phyloP scores from a whole-genome alignment of 2,329 filamentous ascomycete genomes.

The Lasiodiplodia citricola region DNA sequence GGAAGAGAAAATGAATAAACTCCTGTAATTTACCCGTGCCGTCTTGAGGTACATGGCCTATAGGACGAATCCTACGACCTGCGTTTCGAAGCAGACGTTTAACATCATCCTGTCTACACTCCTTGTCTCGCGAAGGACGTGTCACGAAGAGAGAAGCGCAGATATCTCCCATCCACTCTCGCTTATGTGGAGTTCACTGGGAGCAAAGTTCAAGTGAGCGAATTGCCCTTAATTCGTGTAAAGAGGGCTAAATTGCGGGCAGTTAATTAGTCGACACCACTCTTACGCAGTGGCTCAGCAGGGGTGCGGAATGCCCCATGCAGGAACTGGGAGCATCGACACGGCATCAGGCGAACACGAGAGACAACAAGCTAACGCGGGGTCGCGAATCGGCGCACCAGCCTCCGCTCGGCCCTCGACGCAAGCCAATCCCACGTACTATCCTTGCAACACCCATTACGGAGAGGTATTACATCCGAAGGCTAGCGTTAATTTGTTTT shows the following conservation, averaged over 20 bases:
- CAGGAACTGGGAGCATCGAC: not conserved
- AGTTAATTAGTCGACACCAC: not conserved
- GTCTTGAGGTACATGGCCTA: too few species aligned
- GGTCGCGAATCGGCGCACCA: not conserved
- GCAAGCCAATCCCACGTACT: too few species aligned
- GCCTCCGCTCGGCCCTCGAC: not conserved
- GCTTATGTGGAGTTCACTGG: not conserved
- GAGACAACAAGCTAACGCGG: not conserved
- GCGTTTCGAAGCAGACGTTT: too few species aligned
- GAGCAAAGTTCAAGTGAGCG: not conserved
- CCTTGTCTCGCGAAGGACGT: too few species aligned
- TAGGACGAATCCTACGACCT: too few species aligned
- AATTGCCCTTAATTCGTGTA: not conserved
- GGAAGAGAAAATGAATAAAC: not conserved
- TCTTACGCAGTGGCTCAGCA: not conserved
- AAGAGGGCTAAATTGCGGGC: not conserved
- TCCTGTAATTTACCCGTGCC: too few species aligned
- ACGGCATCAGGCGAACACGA: constrained; percentile 20
- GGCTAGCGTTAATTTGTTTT: too few species aligned
- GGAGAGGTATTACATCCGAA: too few species aligned
- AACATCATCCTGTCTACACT: too few species aligned
- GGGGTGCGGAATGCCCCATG: not conserved
- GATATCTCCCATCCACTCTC: not conserved
- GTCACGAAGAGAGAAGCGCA: too few species aligned
- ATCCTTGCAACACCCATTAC: not conserved